Percentiles rank a stretch among this genome's conserved stretches.
These are phyloP conservation scores for Rhodotorula sp. DNA, from an alignment of 1,284 basidiomycete species.

Conservation along the genomic window DNA sequence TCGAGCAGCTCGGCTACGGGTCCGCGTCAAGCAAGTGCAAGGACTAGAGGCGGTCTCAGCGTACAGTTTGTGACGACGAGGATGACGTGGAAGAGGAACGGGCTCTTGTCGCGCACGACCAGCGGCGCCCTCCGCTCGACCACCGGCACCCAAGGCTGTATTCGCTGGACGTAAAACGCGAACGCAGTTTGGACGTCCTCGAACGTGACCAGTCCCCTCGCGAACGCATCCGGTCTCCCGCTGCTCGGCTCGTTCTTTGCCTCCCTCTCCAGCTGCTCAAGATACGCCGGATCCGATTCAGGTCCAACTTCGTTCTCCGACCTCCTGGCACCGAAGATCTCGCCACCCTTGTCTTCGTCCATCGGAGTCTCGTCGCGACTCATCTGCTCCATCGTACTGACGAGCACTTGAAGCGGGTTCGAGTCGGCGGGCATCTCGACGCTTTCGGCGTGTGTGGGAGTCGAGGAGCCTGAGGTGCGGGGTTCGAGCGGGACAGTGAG, in stretches of 20 bases:
- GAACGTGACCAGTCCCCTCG: conserved; percentile 27
- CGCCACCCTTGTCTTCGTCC: conserved; percentile 1
- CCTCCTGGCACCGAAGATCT: background rate
- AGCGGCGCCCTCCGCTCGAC: conserved; percentile 15
- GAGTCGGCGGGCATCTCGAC: conserved; percentile 31
- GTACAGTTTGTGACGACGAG: conserved; percentile 34
- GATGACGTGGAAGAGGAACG: conserved; percentile 37
- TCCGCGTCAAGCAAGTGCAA: background rate
- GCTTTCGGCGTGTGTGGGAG: conserved; percentile 2
- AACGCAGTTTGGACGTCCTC: conserved; percentile 32
- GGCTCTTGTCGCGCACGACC: conserved; percentile 18
- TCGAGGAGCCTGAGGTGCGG: background rate
- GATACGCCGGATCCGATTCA: conserved; percentile 1
- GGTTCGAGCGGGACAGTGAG: background rate
- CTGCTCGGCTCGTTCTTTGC: conserved; percentile 16
- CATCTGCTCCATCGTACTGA: conserved; percentile 28
- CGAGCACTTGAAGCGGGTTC: conserved; percentile 35
- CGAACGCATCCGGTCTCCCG: conserved; percentile 25
- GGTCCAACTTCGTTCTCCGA: background rate
- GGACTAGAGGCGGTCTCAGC: background rate
- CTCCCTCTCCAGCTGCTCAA: conserved; percentile 15
- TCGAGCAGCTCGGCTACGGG: too few relatives aligned
- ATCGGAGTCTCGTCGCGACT: conserved; percentile 19
- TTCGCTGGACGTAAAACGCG: conserved; percentile 30
- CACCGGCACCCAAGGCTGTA: conserved; percentile 34